These are phyloP conservation scores for Mycosarcoma maydis DNA, from an alignment of 1,284 basidiomycete species.

Conservation along the genomic window DNA sequence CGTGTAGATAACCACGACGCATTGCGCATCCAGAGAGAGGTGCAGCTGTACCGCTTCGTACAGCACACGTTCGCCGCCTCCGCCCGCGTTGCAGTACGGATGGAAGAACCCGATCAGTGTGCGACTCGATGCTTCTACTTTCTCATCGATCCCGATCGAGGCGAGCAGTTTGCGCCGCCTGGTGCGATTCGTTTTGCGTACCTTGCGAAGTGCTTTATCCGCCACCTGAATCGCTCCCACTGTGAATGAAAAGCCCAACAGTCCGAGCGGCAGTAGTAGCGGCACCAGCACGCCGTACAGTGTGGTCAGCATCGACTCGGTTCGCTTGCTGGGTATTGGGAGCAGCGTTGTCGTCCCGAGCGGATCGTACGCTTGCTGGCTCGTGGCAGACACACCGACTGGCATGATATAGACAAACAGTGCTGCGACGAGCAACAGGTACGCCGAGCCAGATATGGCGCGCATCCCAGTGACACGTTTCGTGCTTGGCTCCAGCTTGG, in stretches of 20 bases:
- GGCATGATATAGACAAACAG: slow-evolving; percentile 33
- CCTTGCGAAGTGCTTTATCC: slow-evolving; percentile 24
- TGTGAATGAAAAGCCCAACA: slow-evolving; percentile 20
- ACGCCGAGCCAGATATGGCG: slow-evolving; percentile 19
- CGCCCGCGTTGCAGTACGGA: slow-evolving; percentile 96
- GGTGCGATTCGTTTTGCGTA: slow-evolving; percentile 18
- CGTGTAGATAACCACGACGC: slow-evolving; percentile 87
- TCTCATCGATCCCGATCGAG: slow-evolving; percentile 26
- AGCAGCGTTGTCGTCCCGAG: slow-evolving; percentile 1
- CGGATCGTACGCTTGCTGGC: slow-evolving; percentile 2
- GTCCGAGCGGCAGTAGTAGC: slow-evolving; percentile 17
- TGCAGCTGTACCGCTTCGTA: slow-evolving; percentile 88
- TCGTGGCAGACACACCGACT: background rate
- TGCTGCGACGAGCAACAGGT: slow-evolving; percentile 13
- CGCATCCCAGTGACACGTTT: too few relatives aligned
- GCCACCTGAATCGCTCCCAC: slow-evolving; percentile 32
- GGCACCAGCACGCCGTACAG: slow-evolving; percentile 17
- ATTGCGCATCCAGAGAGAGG: slow-evolving; percentile 77
- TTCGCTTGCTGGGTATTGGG: background rate
- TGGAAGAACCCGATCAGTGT: slow-evolving; percentile 81
- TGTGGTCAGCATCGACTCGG: slow-evolving; percentile 3
- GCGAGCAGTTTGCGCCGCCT: slow-evolving; percentile 31
- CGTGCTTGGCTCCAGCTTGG: too few relatives aligned
- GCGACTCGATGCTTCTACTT: background rate
- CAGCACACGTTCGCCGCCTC: slow-evolving; percentile 93